Evolutionary conservation across 2,329 filamentous ascomycete genomes (phyloP), one percentile per base, ranked within the genome.

Genomic region (Metarhizium humberi): DNA sequence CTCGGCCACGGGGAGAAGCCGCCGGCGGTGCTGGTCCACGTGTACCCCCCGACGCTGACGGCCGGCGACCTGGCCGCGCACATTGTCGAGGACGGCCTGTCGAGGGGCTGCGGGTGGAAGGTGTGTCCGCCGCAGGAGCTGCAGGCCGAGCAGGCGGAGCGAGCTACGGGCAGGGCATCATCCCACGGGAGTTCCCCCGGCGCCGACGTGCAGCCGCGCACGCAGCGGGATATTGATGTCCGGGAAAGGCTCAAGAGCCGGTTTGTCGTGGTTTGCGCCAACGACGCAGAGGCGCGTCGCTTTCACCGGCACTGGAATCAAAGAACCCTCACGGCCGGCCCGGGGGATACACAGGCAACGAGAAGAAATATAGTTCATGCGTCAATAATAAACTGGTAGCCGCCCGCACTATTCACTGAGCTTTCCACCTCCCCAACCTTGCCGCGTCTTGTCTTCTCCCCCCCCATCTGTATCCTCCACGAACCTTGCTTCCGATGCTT

Each of bases 251-350:
- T 62, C 2, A 38, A 53, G 20, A 56, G 61, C 4, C 65, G 69
- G 5, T 74, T 72, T 55, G 58, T 73, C 32, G 50, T 74, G 8
- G 62, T 66, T 2, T 72, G 66, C 55, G 58, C 63, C 16, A 63
- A 64, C 36, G 62, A 66, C 3, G 57, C 58, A 20, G 67, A 71
- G 47, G 73, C 72, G 2, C 64, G 69, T 57, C 65, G 72, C 14
- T 75, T 75, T 55, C 68, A 73, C 48, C 67, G 73, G n/a, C 59
- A 59, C 51, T 75, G 73, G 73, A 74, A 75, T 53, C 63, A 67
- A 51, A 68, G 68, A 30, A 63, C 60, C 50, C 53, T 73, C 5
- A 58, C 59, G 6, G 59, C 54, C 25, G 58, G 50, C 6, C 54
- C 52, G 2, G 57, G 59, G 18, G 53, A 55, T 2, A 29, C 32